Evolutionary conservation across 225 moss, liverwort and hornwort species (phyloP), one percentile per base, ranked within the genome.

Genomic region (Marchantia polymorpha): DNA sequence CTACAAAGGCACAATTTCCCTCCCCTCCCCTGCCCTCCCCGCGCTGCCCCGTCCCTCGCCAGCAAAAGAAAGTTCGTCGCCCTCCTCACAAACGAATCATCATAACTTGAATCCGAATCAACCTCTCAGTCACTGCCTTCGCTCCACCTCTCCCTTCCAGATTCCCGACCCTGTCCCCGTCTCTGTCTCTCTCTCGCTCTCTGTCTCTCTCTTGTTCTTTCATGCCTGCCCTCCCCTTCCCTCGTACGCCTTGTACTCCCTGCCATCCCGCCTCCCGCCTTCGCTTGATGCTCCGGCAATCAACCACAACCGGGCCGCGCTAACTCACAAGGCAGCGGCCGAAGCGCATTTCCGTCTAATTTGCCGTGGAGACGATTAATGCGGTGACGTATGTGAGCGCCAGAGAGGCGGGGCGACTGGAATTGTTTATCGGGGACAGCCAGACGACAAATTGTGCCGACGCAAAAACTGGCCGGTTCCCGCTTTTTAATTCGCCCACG

Each of bases 201-300:
- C 39, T 39, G n/a, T n/a, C 39, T 39, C 39, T 39, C 39, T 39
- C 39, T 39, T 39, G 39, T 39, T 39, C 39, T 39, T 39, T 39
- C 46, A 46, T 46, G 1, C 39, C 70, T 3, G 12, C 20, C 48
- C 70, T 7, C 8, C 15, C 19, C 19, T 19, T 8, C 19, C 16
- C 47, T 55, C 27, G 14, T 53, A 10, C 51, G 9, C 10, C 73
- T 73, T 13, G 30, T 31, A 67, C 65, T 67, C 52, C 73, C 53
- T 12, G 52, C 73, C n/a, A 25, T 73, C 73, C 73, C 54, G 53
- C 73, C 53, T 73, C 73, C 73, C 54, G 53, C 73, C 53, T 29
- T 52, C 50, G 10, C 72, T 51, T 72, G 25, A 30, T 30, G 56
- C 56, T 56, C 56, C 56, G 56, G 19, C 56, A 13, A 0, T 19